Evolutionary conservation across 129 eudicot genomes (phyloP), one percentile per base, ranked within the genome.

Genomic region (Artemisia tridentata): DNA sequence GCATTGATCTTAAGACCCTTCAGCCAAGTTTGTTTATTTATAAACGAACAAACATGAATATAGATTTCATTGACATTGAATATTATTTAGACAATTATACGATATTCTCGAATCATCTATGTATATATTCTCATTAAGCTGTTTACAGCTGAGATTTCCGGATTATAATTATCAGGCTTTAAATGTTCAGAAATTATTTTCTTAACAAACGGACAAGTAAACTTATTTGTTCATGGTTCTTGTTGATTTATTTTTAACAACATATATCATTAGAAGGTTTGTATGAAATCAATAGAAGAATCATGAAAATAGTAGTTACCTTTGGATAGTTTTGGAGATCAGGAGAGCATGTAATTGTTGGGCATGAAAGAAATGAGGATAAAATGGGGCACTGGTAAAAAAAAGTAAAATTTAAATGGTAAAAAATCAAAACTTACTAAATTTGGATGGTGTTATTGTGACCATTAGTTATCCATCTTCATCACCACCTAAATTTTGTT

Each of bases 401-500:
- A 23, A 2, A 56, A 56, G 29, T n/a, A 12, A 46, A 49, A 43
- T 15, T 51, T 53, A 55, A 43, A 54, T 66, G 67, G 58, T 23
- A 15, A 66, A 46, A 75, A 19, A 56, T 45, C 52, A 55, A 66
- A 54, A 75, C 7, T 55, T 66, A 46, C 79, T 56, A 66, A 75
- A 75, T 56, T 3, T 45, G 60, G 67, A 66, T 66, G 38, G 51
- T 56, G 20, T 29, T 54, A 20, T 66, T 75, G 60, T 75, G 73
- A 66, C 79, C 79, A 43, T 75, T 66, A 16, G 21, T 56, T 46
- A 16, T 12, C 47, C 25, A 27, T 57, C 16, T 45, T 11, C 3
- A 25, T 72, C 79, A 75, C 31, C 34, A 5, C 50, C 67, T 43
- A 55, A 53, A 34, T 43, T 5, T 41, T 14, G n/a, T 54, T 65